Percentiles rank a stretch among this genome's conserved stretches.
phyloP scores from a whole-genome alignment of 345 rosid genomes.

The Bruguiera gymnorhiza region DNA sequence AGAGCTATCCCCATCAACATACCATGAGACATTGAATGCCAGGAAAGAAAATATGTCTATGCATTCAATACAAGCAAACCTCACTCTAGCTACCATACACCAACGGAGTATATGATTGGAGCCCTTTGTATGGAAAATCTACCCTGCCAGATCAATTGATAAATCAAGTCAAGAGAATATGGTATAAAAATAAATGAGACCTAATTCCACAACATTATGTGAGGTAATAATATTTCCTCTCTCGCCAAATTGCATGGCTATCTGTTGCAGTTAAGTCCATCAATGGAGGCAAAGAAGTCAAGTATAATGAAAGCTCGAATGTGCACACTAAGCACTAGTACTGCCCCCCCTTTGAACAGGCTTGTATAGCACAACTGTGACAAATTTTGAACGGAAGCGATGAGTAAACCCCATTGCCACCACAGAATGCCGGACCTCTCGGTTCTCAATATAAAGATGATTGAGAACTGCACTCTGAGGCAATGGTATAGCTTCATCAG shows the following conservation, averaged over 20 bases:
- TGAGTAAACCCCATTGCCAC: conserved; percentile 95
- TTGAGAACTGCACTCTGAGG: conserved; percentile 74
- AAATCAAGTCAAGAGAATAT: conserved; percentile 17
- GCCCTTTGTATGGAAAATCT: conserved; percentile 12
- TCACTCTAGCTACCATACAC: background rate
- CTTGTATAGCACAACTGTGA: conserved; percentile 91
- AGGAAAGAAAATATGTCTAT: background rate
- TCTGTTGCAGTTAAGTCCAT: conserved; percentile 18
- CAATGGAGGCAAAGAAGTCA: conserved; percentile 17
- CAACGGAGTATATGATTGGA: conserved; percentile 1
- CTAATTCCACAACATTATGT: conserved; percentile 9
- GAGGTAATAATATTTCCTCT: conserved; percentile 20
- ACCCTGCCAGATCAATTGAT: conserved; percentile 10
- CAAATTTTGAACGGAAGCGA: conserved; percentile 80
- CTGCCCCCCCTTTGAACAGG: conserved; percentile 48
- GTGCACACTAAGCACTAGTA: conserved; percentile 41
- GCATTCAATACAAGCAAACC: background rate
- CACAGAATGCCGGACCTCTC: conserved; percentile 78
- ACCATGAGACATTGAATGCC: too few relatives aligned
- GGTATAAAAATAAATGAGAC: conserved; percentile 13
- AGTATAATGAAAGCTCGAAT: conserved; percentile 11
- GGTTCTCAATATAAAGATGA: conserved; percentile 87
- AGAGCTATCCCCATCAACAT: too few relatives aligned
- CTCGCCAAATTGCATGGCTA: conserved; percentile 19
- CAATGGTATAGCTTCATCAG: conserved; percentile 40